Percentiles rank a stretch among this genome's conserved stretches.
Evolutionary conservation across 2,329 filamentous ascomycete species (phyloP).

Genomic region (Zalaria sp.): DNA sequence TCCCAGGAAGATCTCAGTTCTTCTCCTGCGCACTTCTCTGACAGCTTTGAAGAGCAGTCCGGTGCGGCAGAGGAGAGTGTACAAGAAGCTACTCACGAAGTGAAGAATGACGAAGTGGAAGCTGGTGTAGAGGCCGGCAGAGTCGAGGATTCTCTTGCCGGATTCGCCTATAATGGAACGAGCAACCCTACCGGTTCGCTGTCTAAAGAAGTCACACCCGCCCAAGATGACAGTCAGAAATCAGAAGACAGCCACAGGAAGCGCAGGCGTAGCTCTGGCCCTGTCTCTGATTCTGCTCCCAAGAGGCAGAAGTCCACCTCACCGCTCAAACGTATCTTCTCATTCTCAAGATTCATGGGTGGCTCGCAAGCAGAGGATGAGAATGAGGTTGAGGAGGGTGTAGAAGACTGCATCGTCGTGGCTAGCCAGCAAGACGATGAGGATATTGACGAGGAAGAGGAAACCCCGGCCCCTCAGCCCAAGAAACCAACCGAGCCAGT

Average conservation of each 20-base stretch:
- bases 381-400: slow-evolving; percentile 16
- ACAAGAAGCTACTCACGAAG: not conserved
- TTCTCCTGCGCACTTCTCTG: not conserved
- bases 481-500: slow-evolving; percentile 2
- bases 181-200: slow-evolving; percentile 5
- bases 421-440: slow-evolving; percentile 9
- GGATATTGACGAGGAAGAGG: slow-evolving; percentile 3
- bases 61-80: not conserved
- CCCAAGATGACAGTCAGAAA: not conserved
- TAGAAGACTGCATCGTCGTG: slow-evolving; percentile 27
- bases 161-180: slow-evolving; percentile 7
- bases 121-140: slow-evolving; percentile 14
- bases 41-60: not conserved
- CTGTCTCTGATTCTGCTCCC: slow-evolving; percentile 1
- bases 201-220: slow-evolving; percentile 6
- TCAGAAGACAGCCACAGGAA: slow-evolving; percentile 8
- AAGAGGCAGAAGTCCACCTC: slow-evolving; percentile 16
- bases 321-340: slow-evolving; percentile 12
- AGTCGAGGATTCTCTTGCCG: slow-evolving; percentile 22
- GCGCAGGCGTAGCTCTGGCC: slow-evolving; percentile 12
- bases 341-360: slow-evolving; percentile 11
- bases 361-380: slow-evolving; percentile 8
- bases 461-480: not conserved
- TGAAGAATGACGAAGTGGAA: not conserved
- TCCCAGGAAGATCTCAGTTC: not conserved